These are phyloP conservation scores for Triangularia verruculosa DNA, from an alignment of 2,329 filamentous ascomycete genomes.

Conservation along the genomic window DNA sequence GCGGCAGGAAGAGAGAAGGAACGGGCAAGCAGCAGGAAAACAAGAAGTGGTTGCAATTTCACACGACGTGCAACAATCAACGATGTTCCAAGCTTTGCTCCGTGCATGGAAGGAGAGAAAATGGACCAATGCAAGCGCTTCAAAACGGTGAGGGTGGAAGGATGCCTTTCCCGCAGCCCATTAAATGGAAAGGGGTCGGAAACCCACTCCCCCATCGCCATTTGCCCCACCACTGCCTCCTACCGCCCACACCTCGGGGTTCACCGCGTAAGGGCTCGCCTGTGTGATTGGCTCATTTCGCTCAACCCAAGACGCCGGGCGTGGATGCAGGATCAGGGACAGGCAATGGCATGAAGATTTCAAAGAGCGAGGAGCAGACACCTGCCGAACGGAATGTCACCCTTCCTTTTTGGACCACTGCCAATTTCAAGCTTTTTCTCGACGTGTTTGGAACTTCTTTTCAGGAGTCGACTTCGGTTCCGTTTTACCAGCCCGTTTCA, in stretches of 20 bases:
- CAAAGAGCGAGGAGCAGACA: not conserved
- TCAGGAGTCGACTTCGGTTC: not conserved
- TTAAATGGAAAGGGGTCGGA: conserved; percentile 21
- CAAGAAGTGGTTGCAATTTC: conserved; percentile 5
- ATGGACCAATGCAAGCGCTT: conserved; percentile 22
- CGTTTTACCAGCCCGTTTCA: not conserved
- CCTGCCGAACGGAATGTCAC: conserved; percentile 8
- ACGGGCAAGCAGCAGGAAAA: conserved; percentile 13
- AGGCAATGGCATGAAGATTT: conserved; percentile 3
- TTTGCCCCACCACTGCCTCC: conserved; percentile 6
- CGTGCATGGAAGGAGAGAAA: conserved; percentile 5
- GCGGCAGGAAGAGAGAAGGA: conserved; percentile 12
- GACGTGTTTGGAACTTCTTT: not conserved
- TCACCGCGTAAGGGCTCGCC: not conserved
- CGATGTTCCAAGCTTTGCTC: conserved; percentile 18
- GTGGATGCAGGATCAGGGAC: conserved; percentile 12
- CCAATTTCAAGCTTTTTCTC: not conserved
- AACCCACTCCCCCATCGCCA: conserved; percentile 7
- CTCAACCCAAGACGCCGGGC: not conserved
- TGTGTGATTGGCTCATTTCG: conserved; percentile 5
- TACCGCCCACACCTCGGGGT: conserved; percentile 16
- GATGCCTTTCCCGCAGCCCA: conserved; percentile 19
- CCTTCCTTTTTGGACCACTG: conserved; percentile 2
- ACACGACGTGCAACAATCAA: not conserved
- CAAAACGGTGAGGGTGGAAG: conserved; percentile 20